Evolutionary conservation across 176 grass and related monocot species (phyloP).

Genomic region (Triticum urartu): DNA sequence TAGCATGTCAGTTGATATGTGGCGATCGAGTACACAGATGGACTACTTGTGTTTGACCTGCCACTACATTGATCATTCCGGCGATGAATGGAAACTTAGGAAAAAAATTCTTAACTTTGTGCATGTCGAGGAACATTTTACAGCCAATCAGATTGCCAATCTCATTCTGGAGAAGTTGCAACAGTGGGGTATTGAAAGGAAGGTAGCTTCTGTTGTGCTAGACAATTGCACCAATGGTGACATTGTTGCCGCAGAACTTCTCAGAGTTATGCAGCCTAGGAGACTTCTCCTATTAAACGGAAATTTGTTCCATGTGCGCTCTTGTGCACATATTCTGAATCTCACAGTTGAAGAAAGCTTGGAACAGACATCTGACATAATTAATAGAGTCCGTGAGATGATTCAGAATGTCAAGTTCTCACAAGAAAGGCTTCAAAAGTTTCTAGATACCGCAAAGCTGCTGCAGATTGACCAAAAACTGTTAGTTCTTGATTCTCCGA

Average conservation of each 20-base stretch:
- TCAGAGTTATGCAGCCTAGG: slow-evolving; percentile 61
- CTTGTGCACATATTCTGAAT: slow-evolving; percentile 77
- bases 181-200: slow-evolving; percentile 75
- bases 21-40: slow-evolving; percentile 68
- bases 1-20: slow-evolving; percentile 85
- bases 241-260: slow-evolving; percentile 66
- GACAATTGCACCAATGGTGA: slow-evolving; percentile 76
- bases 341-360: slow-evolving; percentile 81
- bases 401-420: slow-evolving; percentile 88
- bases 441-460: slow-evolving; percentile 70
- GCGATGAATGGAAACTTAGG: slow-evolving; percentile 82
- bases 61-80: slow-evolving; percentile 74
- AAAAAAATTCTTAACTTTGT: slow-evolving; percentile 95
- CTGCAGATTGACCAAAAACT: slow-evolving; percentile 62
- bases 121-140: slow-evolving; percentile 53
- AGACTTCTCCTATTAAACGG: slow-evolving; percentile 69
- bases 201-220: slow-evolving; percentile 63
- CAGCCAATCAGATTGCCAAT: slow-evolving; percentile 50
- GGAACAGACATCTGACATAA: slow-evolving; percentile 65
- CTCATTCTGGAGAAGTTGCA: slow-evolving; percentile 72
- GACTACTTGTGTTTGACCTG: slow-evolving; percentile 88
- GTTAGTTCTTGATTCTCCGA: slow-evolving; percentile 74
- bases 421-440: slow-evolving; percentile 64
- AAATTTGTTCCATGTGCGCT: slow-evolving; percentile 68
- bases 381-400: slow-evolving; percentile 53